Evolutionary conservation across 2,329 filamentous ascomycete species (phyloP).

Genomic region (Phaeophleospora eucalypticola): DNA sequence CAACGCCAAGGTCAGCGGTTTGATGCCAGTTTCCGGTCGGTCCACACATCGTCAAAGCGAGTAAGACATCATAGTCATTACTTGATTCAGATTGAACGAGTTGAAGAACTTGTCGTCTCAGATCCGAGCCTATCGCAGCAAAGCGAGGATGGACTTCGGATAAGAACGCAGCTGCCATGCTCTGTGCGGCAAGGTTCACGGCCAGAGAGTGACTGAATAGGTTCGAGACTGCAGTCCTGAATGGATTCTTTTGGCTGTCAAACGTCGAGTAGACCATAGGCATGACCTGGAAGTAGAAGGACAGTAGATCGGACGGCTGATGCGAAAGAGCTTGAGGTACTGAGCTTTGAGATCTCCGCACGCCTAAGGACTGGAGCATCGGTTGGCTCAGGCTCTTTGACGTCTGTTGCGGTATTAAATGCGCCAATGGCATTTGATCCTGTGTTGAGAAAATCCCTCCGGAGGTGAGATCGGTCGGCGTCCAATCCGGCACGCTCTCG

Average conservation of each 20-base stretch:
- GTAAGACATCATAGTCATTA: constrained; percentile 33
- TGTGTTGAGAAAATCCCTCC: no score
- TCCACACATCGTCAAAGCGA: constrained; percentile 57
- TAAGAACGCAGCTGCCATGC: constrained; percentile 26
- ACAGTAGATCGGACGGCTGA: constrained; percentile 17
- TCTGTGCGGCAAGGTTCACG: constrained; percentile 20
- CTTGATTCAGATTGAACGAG: constrained; percentile 16
- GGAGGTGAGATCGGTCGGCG: not conserved
- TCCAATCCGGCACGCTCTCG: not conserved
- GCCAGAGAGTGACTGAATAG: constrained; percentile 18
- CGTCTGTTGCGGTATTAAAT: not conserved
- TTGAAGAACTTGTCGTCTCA: constrained; percentile 23
- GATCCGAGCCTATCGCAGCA: constrained; percentile 19
- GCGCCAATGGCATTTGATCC: not conserved
- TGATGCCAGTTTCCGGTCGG: constrained; percentile 60
- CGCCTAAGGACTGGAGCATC: constrained; percentile 16
- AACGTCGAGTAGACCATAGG: constrained; percentile 19
- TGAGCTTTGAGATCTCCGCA: constrained; percentile 1
- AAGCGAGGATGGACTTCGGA: constrained; percentile 24
- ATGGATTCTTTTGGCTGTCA: constrained; percentile 18
- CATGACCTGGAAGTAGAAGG: constrained; percentile 22
- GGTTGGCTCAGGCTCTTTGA: constrained; percentile 1
- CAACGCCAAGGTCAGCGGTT: constrained; percentile 52
- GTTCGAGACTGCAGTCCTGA: constrained; percentile 19
- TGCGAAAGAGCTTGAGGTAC: constrained; percentile 14